Base-by-base conservation (phyloP, 768 basidiomycete species). In the Hydnomerulius pinastri region DNA sequence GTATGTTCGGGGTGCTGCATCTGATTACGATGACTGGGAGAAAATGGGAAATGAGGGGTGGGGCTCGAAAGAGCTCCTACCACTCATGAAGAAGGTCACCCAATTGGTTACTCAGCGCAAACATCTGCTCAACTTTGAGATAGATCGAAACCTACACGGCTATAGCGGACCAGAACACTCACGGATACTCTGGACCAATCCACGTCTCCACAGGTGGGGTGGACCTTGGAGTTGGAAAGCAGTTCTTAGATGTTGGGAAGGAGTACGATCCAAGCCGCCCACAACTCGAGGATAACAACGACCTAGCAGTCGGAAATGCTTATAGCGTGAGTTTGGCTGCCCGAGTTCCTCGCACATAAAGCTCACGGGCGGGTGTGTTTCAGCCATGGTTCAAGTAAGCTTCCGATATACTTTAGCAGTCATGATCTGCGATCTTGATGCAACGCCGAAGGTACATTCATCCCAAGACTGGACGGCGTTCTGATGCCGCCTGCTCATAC, bases 21-120 rank as follows among this genome's bases (percentile, higher is more conserved):
- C 83, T 0, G 86, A 87, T 59, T 85, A 80, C 41, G 81, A 87
- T 54, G 80, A 80, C 43, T 86, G 85, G 85, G 54, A 36, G 1
- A 61, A 70, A 2, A 64, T 78, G 21, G 72, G 71, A 4, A 85
- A 86, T 59, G 64, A 75, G 1, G 85, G 84, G 2, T 87, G 86
- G 86, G 72, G 82, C 5, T 79, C 80, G 0, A 68, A 73, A 41
- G 70, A 80, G 23, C 59, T 87, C 4, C 76, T 86, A 25, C 84
- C 85, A 0, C 66, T 85, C 12, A 54, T 84, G 25, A 77, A 70
- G 54, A 85, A 85, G 75, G 86, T 79, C 48, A 7, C 7, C n/a
- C 21, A 2, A 10, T 20, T 30, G 17, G 13, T 7, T 1, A 1
- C 7, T 46, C 6, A 4, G 11, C 8, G 13, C 32, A 24, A 3